These are phyloP conservation scores for Ephemerocybe angulata DNA, from an alignment of 768 basidiomycete species.

Conservation along the genomic window DNA sequence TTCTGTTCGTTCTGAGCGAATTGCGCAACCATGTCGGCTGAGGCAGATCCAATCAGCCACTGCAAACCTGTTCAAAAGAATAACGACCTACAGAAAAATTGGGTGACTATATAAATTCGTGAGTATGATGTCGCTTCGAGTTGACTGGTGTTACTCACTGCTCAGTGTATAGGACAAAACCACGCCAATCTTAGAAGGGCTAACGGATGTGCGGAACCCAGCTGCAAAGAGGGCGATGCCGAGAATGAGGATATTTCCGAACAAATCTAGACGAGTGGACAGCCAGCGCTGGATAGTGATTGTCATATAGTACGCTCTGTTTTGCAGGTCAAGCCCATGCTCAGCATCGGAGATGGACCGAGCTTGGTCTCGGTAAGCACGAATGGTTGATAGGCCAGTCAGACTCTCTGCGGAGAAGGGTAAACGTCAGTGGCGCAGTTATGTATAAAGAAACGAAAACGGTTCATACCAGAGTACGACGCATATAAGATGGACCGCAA, in stretches of 20 bases:
- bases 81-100: constrained; percentile 39
- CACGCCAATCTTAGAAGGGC: constrained; percentile 10
- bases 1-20: constrained; percentile 63
- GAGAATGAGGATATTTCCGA: constrained; percentile 62
- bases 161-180: constrained; percentile 21
- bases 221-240: constrained; percentile 69
- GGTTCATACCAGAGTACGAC: constrained; percentile 47
- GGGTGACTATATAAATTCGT: constrained; percentile 34
- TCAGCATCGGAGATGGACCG: constrained; percentile 54
- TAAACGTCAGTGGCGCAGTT: background rate
- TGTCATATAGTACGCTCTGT: constrained; percentile 61
- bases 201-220: constrained; percentile 45
- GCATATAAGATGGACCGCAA: constrained; percentile 55
- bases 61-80: background rate
- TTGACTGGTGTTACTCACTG: constrained; percentile 31
- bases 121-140: background rate
- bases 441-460: background rate
- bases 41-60: background rate
- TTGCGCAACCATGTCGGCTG: constrained; percentile 50
- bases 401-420: constrained; percentile 41
- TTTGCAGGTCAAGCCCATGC: constrained; percentile 51
- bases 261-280: constrained; percentile 56
- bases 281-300: constrained; percentile 65
- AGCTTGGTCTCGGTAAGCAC: constrained; percentile 54
- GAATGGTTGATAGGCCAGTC: constrained; percentile 59